These are phyloP conservation scores for Arthrinium puccinioides DNA, from an alignment of 2,329 filamentous ascomycete genomes.

Conservation along the genomic window DNA sequence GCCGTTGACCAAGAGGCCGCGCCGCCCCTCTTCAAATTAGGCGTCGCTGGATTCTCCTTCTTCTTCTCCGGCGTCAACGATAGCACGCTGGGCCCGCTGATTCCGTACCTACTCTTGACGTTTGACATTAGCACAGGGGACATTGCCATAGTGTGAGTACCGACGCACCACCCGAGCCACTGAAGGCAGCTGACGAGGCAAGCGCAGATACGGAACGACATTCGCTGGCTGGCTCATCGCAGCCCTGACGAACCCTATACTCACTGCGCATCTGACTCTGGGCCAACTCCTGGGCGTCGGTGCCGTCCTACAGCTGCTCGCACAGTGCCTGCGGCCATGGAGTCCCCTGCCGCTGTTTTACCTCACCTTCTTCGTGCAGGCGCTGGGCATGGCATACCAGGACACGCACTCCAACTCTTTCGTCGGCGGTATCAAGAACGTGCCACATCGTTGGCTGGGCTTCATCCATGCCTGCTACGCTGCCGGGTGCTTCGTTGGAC, in stretches of 20 bases:
- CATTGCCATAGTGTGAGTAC: conserved; percentile 19
- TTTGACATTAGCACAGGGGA: conserved; percentile 34
- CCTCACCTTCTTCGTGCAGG: conserved; percentile 49
- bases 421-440: conserved; percentile 39
- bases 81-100: conserved; percentile 54
- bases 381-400: conserved; percentile 54
- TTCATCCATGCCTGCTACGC: conserved; percentile 59
- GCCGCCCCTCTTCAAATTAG: conserved; percentile 35
- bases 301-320: conserved; percentile 44
- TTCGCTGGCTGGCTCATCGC: conserved; percentile 55
- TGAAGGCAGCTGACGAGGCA: neutral
- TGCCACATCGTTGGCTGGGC: conserved; percentile 52
- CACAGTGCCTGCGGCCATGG: conserved; percentile 49
- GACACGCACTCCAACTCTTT: conserved; percentile 59
- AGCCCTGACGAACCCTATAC: conserved; percentile 47
- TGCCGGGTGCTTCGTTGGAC: conserved; percentile 48
- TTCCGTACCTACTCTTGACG: conserved; percentile 53
- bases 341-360: conserved; percentile 49
- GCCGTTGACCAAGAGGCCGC: conserved; percentile 12
- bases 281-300: conserved; percentile 51
- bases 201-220: conserved; percentile 41
- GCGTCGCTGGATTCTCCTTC: conserved; percentile 53
- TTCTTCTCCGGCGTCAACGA: conserved; percentile 61
- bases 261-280: conserved; percentile 43
- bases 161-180: too few relatives aligned